These are phyloP conservation scores for Suillus variegatus DNA, from an alignment of 768 basidiomycete species.

Conservation along the genomic window DNA sequence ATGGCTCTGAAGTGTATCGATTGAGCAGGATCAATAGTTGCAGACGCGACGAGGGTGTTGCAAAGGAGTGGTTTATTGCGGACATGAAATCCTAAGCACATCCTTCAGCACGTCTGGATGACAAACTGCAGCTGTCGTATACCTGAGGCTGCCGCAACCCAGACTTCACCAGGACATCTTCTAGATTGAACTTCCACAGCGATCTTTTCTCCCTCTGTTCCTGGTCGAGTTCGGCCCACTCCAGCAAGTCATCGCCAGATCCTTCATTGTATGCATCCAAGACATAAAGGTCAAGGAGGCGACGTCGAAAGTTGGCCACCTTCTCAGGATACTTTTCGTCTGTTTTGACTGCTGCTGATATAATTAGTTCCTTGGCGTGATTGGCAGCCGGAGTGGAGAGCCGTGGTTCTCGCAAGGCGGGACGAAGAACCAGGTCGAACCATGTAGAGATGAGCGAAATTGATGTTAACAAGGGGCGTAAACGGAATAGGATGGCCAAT, in stretches of 20 bases:
- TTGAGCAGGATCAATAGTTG: slow-evolving; percentile 72
- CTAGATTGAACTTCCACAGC: slow-evolving; percentile 78
- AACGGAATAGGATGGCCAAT: slow-evolving; percentile 62
- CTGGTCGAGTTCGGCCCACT: slow-evolving; percentile 69
- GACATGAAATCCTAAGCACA: slow-evolving; percentile 63
- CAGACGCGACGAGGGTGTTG: slow-evolving; percentile 58
- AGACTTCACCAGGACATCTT: slow-evolving; percentile 69
- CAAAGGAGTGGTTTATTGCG: slow-evolving; percentile 65
- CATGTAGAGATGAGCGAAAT: slow-evolving; percentile 72
- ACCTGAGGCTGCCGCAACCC: slow-evolving; percentile 67
- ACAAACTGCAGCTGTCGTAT: slow-evolving; percentile 13
- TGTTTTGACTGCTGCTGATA: slow-evolving; percentile 55
- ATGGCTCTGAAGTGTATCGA: slow-evolving; percentile 53
- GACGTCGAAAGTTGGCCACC: slow-evolving; percentile 64
- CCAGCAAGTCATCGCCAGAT: slow-evolving; percentile 71
- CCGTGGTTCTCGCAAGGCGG: slow-evolving; percentile 74
- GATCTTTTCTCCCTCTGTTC: slow-evolving; percentile 59
- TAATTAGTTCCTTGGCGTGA: slow-evolving; percentile 72
- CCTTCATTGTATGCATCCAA: slow-evolving; percentile 76
- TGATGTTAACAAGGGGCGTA: slow-evolving; percentile 61
- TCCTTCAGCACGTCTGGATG: slow-evolving; percentile 11
- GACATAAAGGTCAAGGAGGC: slow-evolving; percentile 74
- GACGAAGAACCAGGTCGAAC: slow-evolving; percentile 81
- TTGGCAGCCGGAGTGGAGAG: slow-evolving; percentile 57
- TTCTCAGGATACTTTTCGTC: slow-evolving; percentile 48